Base-by-base conservation (phyloP, 2,329 filamentous ascomycete species). In the Diaporthe humulicola region DNA sequence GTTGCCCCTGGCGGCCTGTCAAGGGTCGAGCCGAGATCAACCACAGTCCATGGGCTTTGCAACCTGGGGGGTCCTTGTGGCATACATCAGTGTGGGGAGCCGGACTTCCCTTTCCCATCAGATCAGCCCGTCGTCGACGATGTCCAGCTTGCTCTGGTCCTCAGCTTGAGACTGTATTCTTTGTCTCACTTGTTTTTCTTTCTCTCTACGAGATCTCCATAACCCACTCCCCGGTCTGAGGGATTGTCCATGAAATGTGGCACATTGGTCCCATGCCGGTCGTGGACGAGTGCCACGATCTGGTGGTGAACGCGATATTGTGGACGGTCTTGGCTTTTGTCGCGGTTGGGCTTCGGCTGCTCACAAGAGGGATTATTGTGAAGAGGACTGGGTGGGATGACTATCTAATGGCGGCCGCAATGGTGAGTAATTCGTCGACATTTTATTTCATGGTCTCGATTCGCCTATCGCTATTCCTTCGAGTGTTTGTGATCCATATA, bases 371-470 rank as follows among this genome's bases (percentile, higher is more conserved):
- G 9, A 45, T 79, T 22, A 22, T 79, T 30, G 60, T 79, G 14
- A 76, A 74, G 42, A 77, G 75, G 25, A 33, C 77, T 19, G 78
- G 78, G 15, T 75, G 64, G 19, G 78, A 79, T 36, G 78, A 79
- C 38, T 75, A 36, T 9, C 69, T 79, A 4, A 79, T 79, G 45
- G 61, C 73, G 10, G 48, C 58, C 7, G 72, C 78, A 7, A 77
- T 79, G 75, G 77, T 78, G 54, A 74, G 77, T 71, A 12, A 5
- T 17, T 40, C 30, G 17, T 30, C 17, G 7, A 38, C 22, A 12
- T 8, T 14, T 19, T 14, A 6, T 9, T 28, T n/a, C 15, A 38
- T 10, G 10, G 5, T 36, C 28, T 7, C 33, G 14, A 1, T 25
- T 48, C 22, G 12, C 30, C 22, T 52, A 2, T 33, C 45, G 22